These are phyloP conservation scores for Mycena leptocephala DNA, from an alignment of 768 basidiomycete species.

Conservation along the genomic window DNA sequence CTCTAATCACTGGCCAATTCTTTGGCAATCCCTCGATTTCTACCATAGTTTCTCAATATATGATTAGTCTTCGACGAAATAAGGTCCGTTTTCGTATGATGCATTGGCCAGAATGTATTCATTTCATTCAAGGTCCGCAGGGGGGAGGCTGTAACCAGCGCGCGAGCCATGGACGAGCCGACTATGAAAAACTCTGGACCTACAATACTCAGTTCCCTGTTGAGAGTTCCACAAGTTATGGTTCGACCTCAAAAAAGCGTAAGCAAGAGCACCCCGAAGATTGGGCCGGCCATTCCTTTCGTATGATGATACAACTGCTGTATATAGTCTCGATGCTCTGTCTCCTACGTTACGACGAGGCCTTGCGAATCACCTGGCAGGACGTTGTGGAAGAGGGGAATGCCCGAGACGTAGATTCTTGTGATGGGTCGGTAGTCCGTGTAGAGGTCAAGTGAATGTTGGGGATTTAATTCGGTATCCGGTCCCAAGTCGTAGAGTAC, in stretches of 20 bases:
- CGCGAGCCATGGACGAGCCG: slow-evolving; percentile 3
- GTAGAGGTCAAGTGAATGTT: too few relatives aligned
- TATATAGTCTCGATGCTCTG: slow-evolving; percentile 1
- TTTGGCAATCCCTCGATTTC: too few relatives aligned
- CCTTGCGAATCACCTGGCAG: background rate
- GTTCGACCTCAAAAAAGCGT: background rate
- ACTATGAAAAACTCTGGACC: slow-evolving; percentile 1
- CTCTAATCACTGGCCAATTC: too few relatives aligned
- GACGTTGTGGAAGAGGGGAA: too few relatives aligned
- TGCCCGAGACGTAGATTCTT: too few relatives aligned
- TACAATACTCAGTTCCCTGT: background rate
- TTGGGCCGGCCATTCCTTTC: background rate
- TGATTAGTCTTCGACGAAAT: slow-evolving; percentile 3
- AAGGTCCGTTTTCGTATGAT: background rate
- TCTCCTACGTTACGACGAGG: background rate
- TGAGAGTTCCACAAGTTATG: background rate
- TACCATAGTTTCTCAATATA: background rate
- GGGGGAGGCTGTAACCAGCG: background rate
- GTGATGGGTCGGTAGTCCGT: too few relatives aligned
- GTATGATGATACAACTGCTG: too few relatives aligned
- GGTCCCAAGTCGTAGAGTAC: too few relatives aligned
- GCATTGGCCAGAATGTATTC: background rate
- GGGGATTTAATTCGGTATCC: too few relatives aligned
- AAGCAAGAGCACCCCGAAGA: background rate
- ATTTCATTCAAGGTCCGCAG: background rate